These are phyloP conservation scores for Leptodontidium sp. DNA, from an alignment of 2,329 filamentous ascomycete genomes.

Conservation along the genomic window DNA sequence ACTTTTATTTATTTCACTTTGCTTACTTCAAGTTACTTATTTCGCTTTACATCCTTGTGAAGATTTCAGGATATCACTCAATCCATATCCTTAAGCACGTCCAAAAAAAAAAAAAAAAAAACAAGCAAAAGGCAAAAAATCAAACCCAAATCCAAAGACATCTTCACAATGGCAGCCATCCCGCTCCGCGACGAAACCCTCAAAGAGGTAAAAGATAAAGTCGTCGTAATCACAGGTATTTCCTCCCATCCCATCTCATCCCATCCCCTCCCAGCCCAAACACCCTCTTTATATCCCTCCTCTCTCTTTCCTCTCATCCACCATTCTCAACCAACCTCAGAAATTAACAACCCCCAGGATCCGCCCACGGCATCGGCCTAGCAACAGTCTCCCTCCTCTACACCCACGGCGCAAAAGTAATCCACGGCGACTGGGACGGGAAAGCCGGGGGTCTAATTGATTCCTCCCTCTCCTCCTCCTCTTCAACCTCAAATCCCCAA, in stretches of 20 bases:
- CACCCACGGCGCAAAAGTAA: constrained; percentile 61
- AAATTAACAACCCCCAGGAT: not conserved
- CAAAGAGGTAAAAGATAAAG: constrained; percentile 11
- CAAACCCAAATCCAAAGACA: too few species aligned
- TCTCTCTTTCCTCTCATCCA: too few species aligned
- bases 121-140: not conserved
- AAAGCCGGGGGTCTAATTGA: constrained; percentile 47
- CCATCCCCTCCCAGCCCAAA: not conserved
- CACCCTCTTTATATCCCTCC: too few species aligned
- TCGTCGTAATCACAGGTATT: constrained; percentile 13
- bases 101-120: not conserved
- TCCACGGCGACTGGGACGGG: constrained; percentile 55
- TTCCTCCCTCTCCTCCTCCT: constrained; percentile 43
- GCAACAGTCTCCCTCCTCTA: constrained; percentile 62
- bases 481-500: too few species aligned
- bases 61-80: too few species aligned
- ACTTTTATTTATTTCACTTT: not conserved
- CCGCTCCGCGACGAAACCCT: constrained; percentile 44
- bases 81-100: not conserved
- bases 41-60: too few species aligned
- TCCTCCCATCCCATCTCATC: too few species aligned
- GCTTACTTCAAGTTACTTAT: too few species aligned
- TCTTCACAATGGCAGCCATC: constrained; percentile 52
- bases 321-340: not conserved
- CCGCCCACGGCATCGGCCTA: constrained; percentile 60